Evolutionary conservation across 73 alveolate species (phyloP), one percentile per base, ranked within the genome.

Genomic region (Paramecium sonneborni): DNA sequence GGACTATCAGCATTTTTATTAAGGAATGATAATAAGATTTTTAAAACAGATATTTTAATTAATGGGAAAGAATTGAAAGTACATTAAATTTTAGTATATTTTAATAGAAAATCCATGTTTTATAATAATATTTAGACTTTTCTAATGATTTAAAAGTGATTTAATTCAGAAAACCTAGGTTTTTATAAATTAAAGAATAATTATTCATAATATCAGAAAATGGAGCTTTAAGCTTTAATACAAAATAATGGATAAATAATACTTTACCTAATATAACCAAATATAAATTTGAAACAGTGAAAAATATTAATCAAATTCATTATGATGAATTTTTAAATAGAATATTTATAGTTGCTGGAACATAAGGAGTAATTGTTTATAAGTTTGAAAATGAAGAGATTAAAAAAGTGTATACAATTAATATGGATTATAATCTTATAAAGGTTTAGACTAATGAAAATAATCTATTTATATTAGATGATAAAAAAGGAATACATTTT

Each of bases 401-500:
- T 6, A 57, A 57, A 38, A 57, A 57, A 18, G 8, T 24, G 1
- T 57, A 57, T 57, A 57, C 21, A 0, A 57, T 57, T 9, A 57
- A 7, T 28, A 0, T 28, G 0, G 39, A 21, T 11, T 57, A 57
- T 28, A 57, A 57, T 57, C 0, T 28, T 3, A 57, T 57, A 21
- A 57, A 57, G 18, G 88, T 76, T 1, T 14, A 76, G 37, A 76
- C 62, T 12, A n/a, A 39, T 32, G 88, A 57, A 34, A 6, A 76
- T 41, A 0, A 35, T 20, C 44, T 76, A 76, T 76, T 76, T 76
- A 11, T 41, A 32, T 76, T 76, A 1, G 88, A 76, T 76, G 62
- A 35, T 76, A 76, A 38, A 76, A 39, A 9, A 20, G 88, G 88
- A 37, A 76, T 76, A 18, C 72, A 76, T 76, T 76, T 76, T 28